phyloP scores from a whole-genome alignment of 192 early-diverging fungal species.

The Piromyces finnis region DNA sequence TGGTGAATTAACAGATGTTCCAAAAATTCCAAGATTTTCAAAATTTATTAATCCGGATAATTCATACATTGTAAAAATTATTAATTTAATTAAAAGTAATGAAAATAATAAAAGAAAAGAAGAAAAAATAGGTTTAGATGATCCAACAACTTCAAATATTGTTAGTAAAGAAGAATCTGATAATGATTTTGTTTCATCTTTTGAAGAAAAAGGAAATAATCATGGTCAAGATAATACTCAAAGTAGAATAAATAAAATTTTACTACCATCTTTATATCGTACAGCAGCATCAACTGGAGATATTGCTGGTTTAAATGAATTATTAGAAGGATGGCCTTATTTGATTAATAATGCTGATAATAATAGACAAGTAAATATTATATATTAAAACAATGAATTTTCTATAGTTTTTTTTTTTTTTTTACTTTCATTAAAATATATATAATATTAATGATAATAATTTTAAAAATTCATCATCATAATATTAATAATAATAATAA shows the following conservation, averaged over 20 bases:
- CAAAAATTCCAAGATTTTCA: conserved; percentile 22
- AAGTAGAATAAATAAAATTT: background rate
- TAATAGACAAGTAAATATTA: conserved; percentile 1
- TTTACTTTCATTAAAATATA: too few relatives aligned
- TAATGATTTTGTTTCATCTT: too few relatives aligned
- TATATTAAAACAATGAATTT: too few relatives aligned
- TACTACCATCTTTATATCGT: conserved; percentile 1
- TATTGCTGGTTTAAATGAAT: background rate
- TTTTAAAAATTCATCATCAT: too few relatives aligned
- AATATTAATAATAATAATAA: too few relatives aligned
- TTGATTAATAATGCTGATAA: conserved; percentile 9
- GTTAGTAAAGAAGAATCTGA: too few relatives aligned
- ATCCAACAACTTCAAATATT: too few relatives aligned
- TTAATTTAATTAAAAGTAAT: conserved; percentile 4
- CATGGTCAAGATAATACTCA: background rate
- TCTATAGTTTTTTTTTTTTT: too few relatives aligned
- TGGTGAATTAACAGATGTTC: conserved; percentile 70
- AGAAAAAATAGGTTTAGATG: too few relatives aligned
- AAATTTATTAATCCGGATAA: background rate
- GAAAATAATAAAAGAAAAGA: background rate
- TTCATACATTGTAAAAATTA: conserved; percentile 5
- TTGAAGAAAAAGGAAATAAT: background rate
- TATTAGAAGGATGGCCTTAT: background rate
- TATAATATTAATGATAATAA: too few relatives aligned
- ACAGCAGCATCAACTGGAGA: conserved; percentile 4